Conservation (phyloP, 176 grass and related monocot species). For the Raddia distichophylla region DNA sequence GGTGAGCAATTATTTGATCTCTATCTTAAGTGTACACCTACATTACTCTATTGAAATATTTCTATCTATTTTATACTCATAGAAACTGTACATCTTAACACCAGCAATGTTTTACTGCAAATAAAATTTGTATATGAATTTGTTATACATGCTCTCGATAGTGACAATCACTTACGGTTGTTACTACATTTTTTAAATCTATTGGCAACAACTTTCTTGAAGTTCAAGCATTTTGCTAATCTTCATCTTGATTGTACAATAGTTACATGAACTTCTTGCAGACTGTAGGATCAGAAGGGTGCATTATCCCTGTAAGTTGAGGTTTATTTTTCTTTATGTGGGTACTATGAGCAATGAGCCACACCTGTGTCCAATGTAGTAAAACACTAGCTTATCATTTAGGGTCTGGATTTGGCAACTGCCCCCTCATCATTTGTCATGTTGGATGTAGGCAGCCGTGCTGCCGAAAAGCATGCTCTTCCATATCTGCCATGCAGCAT, state of each 20-base stretch:
- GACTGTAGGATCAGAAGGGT: background rate
- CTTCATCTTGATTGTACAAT: background rate
- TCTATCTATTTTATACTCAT: background rate
- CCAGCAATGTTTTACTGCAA: background rate
- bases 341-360: constrained; percentile 5
- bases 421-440: background rate
- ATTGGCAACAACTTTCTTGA: background rate
- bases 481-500: constrained; percentile 1
- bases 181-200: background rate
- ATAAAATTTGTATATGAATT: constrained; percentile 22
- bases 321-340: constrained; percentile 8
- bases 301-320: background rate
- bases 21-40: background rate
- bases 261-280: constrained; percentile 8
- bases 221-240: constrained; percentile 21
- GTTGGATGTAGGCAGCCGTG: background rate
- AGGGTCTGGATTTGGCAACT: background rate
- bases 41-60: background rate
- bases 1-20: constrained; percentile 49
- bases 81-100: constrained; percentile 14
- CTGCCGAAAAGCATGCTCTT: constrained; percentile 14
- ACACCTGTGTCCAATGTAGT: background rate
- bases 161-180: background rate
- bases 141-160: background rate
- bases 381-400: background rate